phyloP scores from a whole-genome alignment of 495 filamentous ascomycete genomes.

The Penicillium daleae region DNA sequence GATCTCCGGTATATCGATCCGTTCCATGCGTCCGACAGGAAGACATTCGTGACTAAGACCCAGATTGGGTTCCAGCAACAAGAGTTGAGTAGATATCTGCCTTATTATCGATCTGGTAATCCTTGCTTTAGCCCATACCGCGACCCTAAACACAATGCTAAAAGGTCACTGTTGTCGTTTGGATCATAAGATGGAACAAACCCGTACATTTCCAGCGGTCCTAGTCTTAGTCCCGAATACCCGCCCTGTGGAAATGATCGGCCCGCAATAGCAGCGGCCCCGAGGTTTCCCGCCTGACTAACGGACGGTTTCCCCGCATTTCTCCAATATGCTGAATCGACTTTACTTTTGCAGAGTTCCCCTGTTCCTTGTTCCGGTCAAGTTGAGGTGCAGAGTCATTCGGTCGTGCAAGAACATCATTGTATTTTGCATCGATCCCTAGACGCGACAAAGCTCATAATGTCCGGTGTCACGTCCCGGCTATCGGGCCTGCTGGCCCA shows the following conservation, averaged over 20 bases:
- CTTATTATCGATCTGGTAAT: background rate
- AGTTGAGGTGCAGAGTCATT: constrained; percentile 1
- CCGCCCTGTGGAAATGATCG: constrained; percentile 1
- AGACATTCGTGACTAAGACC: background rate
- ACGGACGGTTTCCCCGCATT: constrained; percentile 32
- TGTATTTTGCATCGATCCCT: background rate
- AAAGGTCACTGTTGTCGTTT: background rate
- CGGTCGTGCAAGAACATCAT: background rate
- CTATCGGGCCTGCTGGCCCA: constrained; percentile 66
- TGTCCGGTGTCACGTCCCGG: constrained; percentile 61
- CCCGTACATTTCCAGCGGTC: background rate
- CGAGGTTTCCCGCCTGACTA: constrained; percentile 21
- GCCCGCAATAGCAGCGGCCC: background rate
- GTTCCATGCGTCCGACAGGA: background rate
- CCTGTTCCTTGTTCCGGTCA: background rate
- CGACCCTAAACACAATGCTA: too few species aligned
- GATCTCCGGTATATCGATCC: background rate
- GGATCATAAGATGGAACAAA: background rate
- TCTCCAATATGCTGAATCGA: constrained; percentile 17
- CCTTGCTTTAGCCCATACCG: too few species aligned
- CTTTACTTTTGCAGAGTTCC: background rate
- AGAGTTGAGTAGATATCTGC: background rate
- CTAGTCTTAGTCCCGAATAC: background rate
- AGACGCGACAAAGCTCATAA: constrained; percentile 25
- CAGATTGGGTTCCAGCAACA: background rate